Base-by-base conservation (phyloP, 2,329 filamentous ascomycete genomes). In the Achaetomium macrosporum region DNA sequence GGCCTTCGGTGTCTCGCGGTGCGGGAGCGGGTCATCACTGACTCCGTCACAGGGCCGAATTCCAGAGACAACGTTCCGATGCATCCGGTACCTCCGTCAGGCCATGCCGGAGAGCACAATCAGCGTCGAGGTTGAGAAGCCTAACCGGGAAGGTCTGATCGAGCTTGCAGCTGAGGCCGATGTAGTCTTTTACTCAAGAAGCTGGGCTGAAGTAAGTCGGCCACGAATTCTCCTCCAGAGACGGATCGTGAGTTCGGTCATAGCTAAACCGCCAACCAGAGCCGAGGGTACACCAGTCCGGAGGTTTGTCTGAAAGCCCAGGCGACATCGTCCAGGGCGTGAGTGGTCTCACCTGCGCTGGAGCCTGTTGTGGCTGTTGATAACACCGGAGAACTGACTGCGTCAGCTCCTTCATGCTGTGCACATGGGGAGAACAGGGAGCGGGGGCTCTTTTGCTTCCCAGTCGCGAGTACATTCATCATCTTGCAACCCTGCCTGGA, bases 121-220 rank as follows among this genome's bases (percentile, higher is more conserved):
- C 63, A 90, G 85, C 65, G 81, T 89, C 50, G 87, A 90, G 67
- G 71, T 86, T 40, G 86, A 90, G 69, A 89, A 87, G 65, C 85
- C 85, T 2, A 75, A 74, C 12, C 76, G 86, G 11, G 66, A 69
- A 29, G 83, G 82, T 2, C 72, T 89, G 51, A 69, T 73, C 46
- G 72, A 78, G 29, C 73, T 88, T 44, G 83, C 83, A 25, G 71
- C 72, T 36, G 73, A 77, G 59, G 85, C 84, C 20, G 82, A 89
- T 63, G 76, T 87, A 16, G 79, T 89, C n/a, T 88, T 89, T 65
- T 89, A 85, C 68, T 87, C 85, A 12, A 79, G 77, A 61, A 75
- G 74, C 47, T 90, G 86, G 85, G 85, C 85, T 54, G 77, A 84
- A 72, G 84, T 85, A 68, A 68, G 71, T 69, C 30, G 17, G 33